Evolutionary conservation across 139 green algal species (phyloP).

Genomic region (Volvox africanus): DNA sequence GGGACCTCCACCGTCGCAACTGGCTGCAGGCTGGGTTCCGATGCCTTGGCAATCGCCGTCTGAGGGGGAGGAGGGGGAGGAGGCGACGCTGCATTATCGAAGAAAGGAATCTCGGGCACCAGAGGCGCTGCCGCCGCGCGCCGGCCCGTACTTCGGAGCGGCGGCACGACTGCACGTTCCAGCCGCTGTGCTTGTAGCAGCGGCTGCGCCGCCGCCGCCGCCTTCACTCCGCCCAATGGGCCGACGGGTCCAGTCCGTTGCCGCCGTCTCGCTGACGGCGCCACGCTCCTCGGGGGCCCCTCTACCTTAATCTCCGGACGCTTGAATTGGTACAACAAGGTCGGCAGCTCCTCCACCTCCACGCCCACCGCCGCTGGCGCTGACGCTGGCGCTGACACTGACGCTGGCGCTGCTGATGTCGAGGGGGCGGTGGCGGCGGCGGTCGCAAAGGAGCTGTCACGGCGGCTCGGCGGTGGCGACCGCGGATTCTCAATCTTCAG

Average conservation of each 20-base stretch:
- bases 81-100: neutral
- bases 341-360: neutral
- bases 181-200: neutral
- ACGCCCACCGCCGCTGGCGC: neutral
- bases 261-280: neutral
- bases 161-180: slow-evolving; percentile 17
- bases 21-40: neutral
- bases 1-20: neutral
- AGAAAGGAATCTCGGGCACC: neutral
- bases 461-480: neutral
- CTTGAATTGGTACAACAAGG: slow-evolving; percentile 13
- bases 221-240: neutral
- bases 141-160: neutral
- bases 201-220: neutral
- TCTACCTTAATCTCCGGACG: neutral
- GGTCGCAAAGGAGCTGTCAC: neutral
- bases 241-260: neutral
- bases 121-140: neutral
- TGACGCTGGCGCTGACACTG: neutral
- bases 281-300: neutral
- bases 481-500: neutral
- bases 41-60: neutral
- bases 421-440: neutral
- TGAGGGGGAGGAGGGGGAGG: no score
- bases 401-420: no score